Percentiles rank a stretch among this genome's conserved stretches.
These are phyloP conservation scores for Boletus rufocinnamomeus DNA, from an alignment of 768 basidiomycete species.

Conservation along the genomic window DNA sequence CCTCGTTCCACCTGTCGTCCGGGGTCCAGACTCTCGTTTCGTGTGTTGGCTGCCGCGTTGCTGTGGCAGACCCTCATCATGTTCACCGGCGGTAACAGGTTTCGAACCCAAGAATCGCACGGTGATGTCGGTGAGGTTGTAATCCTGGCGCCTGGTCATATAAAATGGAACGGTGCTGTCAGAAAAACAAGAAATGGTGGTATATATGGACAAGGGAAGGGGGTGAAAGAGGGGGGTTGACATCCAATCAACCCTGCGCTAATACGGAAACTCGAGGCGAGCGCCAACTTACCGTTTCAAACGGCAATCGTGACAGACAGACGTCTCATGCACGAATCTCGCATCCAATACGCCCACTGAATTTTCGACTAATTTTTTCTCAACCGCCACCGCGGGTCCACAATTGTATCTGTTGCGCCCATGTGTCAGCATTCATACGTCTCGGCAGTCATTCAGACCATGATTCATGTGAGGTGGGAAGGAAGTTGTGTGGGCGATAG, in stretches of 20 bases:
- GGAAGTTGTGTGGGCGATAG: neutral
- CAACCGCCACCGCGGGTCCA: constrained; percentile 54
- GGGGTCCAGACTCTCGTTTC: constrained; percentile 39
- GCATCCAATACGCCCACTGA: constrained; percentile 33
- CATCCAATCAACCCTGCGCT: constrained; percentile 9
- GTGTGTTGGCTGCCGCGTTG: constrained; percentile 30
- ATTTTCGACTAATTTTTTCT: constrained; percentile 36
- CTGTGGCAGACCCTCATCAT: constrained; percentile 20
- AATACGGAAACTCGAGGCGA: constrained; percentile 11
- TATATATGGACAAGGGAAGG: constrained; percentile 1
- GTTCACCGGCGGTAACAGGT: constrained; percentile 34
- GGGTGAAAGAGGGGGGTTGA: neutral
- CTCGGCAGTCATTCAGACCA: constrained; percentile 6
- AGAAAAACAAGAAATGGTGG: constrained; percentile 11
- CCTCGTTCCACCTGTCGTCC: constrained; percentile 46
- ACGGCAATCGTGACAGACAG: constrained; percentile 64
- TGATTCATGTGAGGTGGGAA: constrained; percentile 7
- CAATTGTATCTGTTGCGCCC: constrained; percentile 51
- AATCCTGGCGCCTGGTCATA: constrained; percentile 41
- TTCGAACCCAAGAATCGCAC: constrained; percentile 47
- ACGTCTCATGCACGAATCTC: constrained; percentile 49
- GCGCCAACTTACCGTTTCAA: constrained; percentile 48
- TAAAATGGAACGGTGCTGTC: constrained; percentile 21
- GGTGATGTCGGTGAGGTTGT: constrained; percentile 61
- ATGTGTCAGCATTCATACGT: constrained; percentile 21